phyloP scores from a whole-genome alignment of 208 protist species.

The Leishmania braziliensis region DNA sequence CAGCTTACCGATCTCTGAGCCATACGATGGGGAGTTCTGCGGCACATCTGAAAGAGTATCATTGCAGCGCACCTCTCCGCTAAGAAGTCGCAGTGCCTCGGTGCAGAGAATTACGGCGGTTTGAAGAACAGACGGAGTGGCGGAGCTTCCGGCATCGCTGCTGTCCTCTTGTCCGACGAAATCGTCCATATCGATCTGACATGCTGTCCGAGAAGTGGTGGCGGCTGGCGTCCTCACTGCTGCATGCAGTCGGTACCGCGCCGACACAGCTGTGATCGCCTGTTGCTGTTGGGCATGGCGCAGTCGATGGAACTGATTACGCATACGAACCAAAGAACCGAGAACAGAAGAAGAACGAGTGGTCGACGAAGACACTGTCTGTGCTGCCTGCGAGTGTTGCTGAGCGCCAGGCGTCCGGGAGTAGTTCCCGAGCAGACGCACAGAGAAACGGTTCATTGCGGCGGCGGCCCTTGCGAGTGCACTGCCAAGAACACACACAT shows the following conservation, averaged over 20 bases:
- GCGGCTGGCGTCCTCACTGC: neutral
- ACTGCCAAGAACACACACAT: neutral
- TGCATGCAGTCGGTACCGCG: neutral
- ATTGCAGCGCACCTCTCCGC: conserved; percentile 42
- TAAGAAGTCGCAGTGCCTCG: conserved; percentile 66
- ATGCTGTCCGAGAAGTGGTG: conserved; percentile 6
- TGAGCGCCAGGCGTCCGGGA: neutral
- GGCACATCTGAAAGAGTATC: conserved; percentile 72
- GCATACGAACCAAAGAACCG: conserved; percentile 44
- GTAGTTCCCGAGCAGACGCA: neutral
- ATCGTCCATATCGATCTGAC: neutral
- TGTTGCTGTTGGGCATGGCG: conserved; percentile 27
- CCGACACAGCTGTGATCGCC: conserved; percentile 12
- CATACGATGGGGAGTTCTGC: conserved; percentile 37
- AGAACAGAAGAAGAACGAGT: conserved; percentile 37
- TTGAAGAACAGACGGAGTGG: neutral
- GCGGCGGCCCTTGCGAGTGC: neutral
- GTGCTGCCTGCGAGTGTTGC: conserved; percentile 1
- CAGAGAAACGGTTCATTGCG: neutral
- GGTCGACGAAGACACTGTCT: conserved; percentile 1
- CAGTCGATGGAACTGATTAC: conserved; percentile 41
- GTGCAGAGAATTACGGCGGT: conserved; percentile 27
- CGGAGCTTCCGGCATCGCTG: neutral
- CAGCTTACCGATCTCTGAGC: conserved; percentile 79
- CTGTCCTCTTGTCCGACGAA: neutral